Percentiles rank a stretch among this genome's conserved stretches.
These are phyloP conservation scores for Paecilomyces niveus DNA, from an alignment of 2,329 filamentous ascomycete genomes.

Conservation along the genomic window DNA sequence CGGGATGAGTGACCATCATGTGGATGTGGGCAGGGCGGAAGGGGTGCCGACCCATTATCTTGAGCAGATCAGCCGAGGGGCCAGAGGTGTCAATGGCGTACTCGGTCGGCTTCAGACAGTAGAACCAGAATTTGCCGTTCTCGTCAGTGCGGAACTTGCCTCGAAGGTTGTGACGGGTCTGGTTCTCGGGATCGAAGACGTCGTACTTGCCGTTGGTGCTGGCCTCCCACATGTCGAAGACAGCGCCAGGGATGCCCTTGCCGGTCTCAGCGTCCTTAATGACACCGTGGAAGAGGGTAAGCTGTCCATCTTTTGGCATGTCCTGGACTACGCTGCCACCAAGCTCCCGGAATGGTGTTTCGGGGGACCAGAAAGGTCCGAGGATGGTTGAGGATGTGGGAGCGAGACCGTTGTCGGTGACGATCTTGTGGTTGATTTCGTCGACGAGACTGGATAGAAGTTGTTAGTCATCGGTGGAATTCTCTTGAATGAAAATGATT, in stretches of 20 bases:
- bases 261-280: conserved; percentile 60
- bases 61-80: conserved; percentile 47
- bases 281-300: conserved; percentile 62
- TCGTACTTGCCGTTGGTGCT: conserved; percentile 70
- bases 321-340: conserved; percentile 62
- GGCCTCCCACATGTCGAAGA: conserved; percentile 74
- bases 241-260: conserved; percentile 58
- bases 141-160: conserved; percentile 67
- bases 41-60: conserved; percentile 50
- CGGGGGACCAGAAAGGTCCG: conserved; percentile 70
- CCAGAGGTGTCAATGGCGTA: conserved; percentile 60
- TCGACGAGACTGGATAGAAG: conserved; percentile 52
- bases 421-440: conserved; percentile 65
- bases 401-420: conserved; percentile 53
- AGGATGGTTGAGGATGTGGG: conserved; percentile 72
- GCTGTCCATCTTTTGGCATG: conserved; percentile 48
- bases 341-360: conserved; percentile 63
- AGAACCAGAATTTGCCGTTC: conserved; percentile 64
- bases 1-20: conserved; percentile 48
- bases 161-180: conserved; percentile 65
- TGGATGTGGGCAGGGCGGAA: conserved; percentile 58
- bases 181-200: conserved; percentile 65
- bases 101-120: conserved; percentile 67
- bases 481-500: neutral
- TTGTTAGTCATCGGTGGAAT: neutral